Evolutionary conservation across 2,329 filamentous ascomycete genomes (phyloP), one percentile per base, ranked within the genome.

Genomic region (Arthroderma sp.): DNA sequence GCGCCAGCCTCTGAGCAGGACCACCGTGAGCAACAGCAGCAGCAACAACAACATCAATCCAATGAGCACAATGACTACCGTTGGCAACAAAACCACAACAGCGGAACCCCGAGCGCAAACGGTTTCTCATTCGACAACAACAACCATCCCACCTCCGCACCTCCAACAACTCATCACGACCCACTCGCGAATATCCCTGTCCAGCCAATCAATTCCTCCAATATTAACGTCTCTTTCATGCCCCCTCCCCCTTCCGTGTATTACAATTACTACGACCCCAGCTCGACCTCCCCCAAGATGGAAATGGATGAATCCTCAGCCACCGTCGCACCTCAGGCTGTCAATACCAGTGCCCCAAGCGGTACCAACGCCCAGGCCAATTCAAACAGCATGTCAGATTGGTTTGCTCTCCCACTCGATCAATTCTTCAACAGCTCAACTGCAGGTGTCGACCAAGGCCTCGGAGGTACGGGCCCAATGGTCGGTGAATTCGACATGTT

Each of bases 321-420:
- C 2, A 67, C 65, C 23, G 57, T 68, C 9, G 63, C 69, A 4
- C 66, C 67, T 5, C 68, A 71, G 31, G 56, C 63, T 9, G 58
- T 60, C 21, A 57, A 52, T 59, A 63, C 63, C 23, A 66, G 66
- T 35, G 64, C 61, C 44, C 62, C 66, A 47, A 54, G 58, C 58
- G 37, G 44, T 52, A 25, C 39, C 54, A 51, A 59, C 55, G 37
- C 60, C 59, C 56, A 56, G n/a, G 25, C 56, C 9, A 51, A 56
- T 35, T 59, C 59, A 25, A 58, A 64, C 60, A 58, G 63, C 55
- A 65, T 72, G 19, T 76, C 78, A 41, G 81, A 83, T 66, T 84
- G 81, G 81, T 74, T 84, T 54, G 78, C 81, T 0, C 66, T 84
- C n/a, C 80, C 81, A 1, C 71, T 84, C 2, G 80, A 84, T 66